phyloP scores from a whole-genome alignment of 306 rosid genomes.

The Inga laurina region DNA sequence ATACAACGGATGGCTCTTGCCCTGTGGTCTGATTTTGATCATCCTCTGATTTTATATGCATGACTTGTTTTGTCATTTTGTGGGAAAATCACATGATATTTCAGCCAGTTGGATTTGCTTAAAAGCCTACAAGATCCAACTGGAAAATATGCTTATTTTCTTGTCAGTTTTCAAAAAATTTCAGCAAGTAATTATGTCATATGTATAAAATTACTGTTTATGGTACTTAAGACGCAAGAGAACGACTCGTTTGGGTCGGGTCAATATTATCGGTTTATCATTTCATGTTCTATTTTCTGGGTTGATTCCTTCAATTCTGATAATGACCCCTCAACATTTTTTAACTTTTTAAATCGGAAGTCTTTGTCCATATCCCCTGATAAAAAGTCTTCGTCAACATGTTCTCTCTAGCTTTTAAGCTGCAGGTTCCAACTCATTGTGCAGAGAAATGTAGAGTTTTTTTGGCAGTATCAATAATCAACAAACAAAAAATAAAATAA shows the following conservation, averaged over 20 bases:
- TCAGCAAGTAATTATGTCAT: not conserved
- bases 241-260: not conserved
- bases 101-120: slow-evolving; percentile 4
- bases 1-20: slow-evolving; percentile 7
- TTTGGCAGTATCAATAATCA: too few relatives aligned
- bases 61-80: not conserved
- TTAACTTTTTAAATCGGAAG: not conserved
- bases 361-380: not conserved
- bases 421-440: not conserved
- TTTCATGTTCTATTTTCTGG: not conserved
- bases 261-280: not conserved
- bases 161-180: not conserved
- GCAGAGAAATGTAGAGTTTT: not conserved
- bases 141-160: not conserved
- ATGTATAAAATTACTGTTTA: not conserved
- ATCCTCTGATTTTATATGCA: not conserved
- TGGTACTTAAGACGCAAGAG: not conserved
- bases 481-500: too few relatives aligned
- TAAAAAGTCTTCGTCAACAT: not conserved
- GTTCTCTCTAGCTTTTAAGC: not conserved
- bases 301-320: not conserved
- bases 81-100: not conserved
- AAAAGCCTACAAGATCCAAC: not conserved
- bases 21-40: not conserved
- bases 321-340: not conserved